Conservation (phyloP, 768 basidiomycete genomes). For the Suillus placidus region DNA sequence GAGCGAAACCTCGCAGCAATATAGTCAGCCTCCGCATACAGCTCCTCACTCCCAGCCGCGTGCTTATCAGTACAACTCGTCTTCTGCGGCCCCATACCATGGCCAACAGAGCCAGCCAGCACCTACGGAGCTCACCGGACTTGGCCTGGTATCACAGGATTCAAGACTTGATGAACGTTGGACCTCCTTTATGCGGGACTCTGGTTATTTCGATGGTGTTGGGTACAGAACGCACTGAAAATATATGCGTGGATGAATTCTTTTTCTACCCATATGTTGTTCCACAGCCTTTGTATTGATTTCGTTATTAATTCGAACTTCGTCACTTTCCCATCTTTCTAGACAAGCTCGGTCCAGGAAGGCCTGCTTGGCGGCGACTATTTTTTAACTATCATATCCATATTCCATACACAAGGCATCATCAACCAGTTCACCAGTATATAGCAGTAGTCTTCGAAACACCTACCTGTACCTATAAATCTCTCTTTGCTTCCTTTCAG, state of each 20-base stretch:
- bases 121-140: slow-evolving; percentile 52
- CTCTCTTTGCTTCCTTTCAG: background rate
- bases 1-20: slow-evolving; percentile 13
- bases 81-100: slow-evolving; percentile 12
- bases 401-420: background rate
- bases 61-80: slow-evolving; percentile 24
- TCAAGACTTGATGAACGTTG: slow-evolving; percentile 59
- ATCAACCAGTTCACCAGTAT: background rate
- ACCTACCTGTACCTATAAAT: background rate
- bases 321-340: background rate
- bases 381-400: background rate
- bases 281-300: background rate
- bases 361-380: background rate
- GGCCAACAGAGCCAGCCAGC: slow-evolving; percentile 26
- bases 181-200: slow-evolving; percentile 65
- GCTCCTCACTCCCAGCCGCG: slow-evolving; percentile 14
- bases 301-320: background rate
- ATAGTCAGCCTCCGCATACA: slow-evolving; percentile 13
- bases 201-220: slow-evolving; percentile 45
- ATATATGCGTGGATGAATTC: background rate
- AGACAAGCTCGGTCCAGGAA: background rate
- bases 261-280: background rate
- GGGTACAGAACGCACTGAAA: slow-evolving; percentile 29
- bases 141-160: slow-evolving; percentile 61
- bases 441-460: background rate